Base-by-base conservation (phyloP, 305 asterid species). In the Fraxinus floribunda region DNA sequence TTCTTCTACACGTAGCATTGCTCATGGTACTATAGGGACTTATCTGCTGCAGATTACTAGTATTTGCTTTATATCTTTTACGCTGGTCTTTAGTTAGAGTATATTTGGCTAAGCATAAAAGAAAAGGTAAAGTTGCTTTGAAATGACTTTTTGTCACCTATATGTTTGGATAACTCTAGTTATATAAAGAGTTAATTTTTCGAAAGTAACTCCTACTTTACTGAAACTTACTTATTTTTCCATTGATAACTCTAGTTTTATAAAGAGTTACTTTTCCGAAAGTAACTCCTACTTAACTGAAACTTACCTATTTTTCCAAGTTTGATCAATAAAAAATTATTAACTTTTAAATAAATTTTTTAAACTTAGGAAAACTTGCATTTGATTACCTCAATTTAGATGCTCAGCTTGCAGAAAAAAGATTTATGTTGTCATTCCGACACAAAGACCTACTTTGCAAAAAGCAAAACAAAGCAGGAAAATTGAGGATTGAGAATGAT, bases 1-100 rank as follows among this genome's bases (percentile, higher is more conserved):
- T 77, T 82, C 72, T 90, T 78, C 49, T 81, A 80, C 72, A 38
- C 66, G 34, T 68, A 72, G 46, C 76, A 72, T 62, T 62, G 76
- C 76, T 16, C 78, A 75, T 75, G 57, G 75, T 81, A 77, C 82
- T 32, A 64, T 78, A 79, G 11, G 16, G 70, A 57, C 76, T 46
- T 71, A 46, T 62, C 81, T 34, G 73, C 71, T 83, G 75, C 70
- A 24, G 41, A 74, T 70, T 41, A 62, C 79, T 34, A 77, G 78
- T 62, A 71, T 18, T 30, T 83, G 80, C 77, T 81, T 78, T 81
- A 76, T 70, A 36, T 83, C 46, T 35, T 77, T 30, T 13, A 46
- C 26, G 5, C 77, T 78, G 26, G 32, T 82, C 79, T 81, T 36
- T 78, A 32, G 55, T 62, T 49, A 26, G 20, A 68, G 75, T 3